A percentile compares a stretch with the other conserved stretches of the same genome.
These are phyloP conservation scores for Termitomyces titanicus DNA, from an alignment of 768 basidiomycete genomes.

Conservation along the genomic window DNA sequence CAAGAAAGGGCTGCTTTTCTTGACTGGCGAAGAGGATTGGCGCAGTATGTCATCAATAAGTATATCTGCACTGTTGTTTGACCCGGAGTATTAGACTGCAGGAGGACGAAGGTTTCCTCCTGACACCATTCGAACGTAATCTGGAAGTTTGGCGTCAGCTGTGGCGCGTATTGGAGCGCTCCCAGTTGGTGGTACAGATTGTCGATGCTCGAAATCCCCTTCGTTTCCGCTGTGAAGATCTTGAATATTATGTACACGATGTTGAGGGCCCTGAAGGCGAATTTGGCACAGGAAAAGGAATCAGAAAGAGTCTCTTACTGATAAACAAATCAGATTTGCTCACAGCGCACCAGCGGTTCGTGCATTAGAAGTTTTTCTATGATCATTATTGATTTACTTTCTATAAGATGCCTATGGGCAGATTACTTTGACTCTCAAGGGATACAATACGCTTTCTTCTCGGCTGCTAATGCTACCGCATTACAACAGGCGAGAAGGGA, in stretches of 20 bases:
- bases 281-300: conserved; percentile 67
- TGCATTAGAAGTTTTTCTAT: background rate
- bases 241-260: conserved; percentile 82
- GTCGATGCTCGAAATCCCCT: conserved; percentile 96
- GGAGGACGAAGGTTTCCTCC: conserved; percentile 80
- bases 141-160: conserved; percentile 98
- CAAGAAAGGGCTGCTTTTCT: conserved; percentile 90
- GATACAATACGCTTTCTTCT: conserved; percentile 87
- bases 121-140: conserved; percentile 96
- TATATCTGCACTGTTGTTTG: background rate
- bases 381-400: background rate
- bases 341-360: conserved; percentile 79
- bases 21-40: conserved; percentile 89
- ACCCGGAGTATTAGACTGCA: conserved; percentile 58
- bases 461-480: conserved; percentile 84
- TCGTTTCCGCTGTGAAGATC: conserved; percentile 87
- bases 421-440: conserved; percentile 80
- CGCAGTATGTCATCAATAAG: conserved; percentile 61
- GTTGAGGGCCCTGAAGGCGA: conserved; percentile 83
- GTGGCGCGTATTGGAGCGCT: conserved; percentile 95
- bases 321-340: conserved; percentile 97
- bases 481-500: conserved; percentile 72
- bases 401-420: conserved; percentile 76
- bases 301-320: conserved; percentile 73
- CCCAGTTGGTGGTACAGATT: conserved; percentile 92